Percentiles rank a stretch among this genome's conserved stretches.
phyloP scores from a whole-genome alignment of 129 eudicot genomes.

The Flaveria linearis region DNA sequence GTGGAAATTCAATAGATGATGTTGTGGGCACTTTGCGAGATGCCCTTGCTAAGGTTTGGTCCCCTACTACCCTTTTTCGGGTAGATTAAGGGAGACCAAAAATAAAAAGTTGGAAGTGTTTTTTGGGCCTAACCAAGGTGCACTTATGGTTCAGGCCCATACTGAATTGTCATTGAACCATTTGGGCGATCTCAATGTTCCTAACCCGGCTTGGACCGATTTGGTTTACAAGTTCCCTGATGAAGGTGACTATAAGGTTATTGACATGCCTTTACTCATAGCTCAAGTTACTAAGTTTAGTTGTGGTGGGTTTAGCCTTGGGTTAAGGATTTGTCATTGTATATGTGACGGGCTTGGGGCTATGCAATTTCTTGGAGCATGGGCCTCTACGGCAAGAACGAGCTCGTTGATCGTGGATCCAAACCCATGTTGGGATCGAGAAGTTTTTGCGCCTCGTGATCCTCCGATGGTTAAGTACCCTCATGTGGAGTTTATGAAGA shows the following conservation, averaged over 20 bases:
- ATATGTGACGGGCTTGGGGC: constrained; percentile 95
- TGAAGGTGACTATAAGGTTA: constrained; percentile 75
- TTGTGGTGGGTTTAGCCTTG: constrained; percentile 94
- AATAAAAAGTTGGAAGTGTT: constrained; percentile 78
- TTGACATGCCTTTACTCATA: constrained; percentile 86
- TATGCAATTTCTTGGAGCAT: constrained; percentile 82
- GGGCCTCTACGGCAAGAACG: constrained; percentile 72
- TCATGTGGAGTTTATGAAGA: constrained; percentile 72
- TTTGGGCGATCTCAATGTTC: constrained; percentile 68
- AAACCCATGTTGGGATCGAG: constrained; percentile 83
- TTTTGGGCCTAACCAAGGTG: constrained; percentile 82
- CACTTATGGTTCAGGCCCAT: constrained; percentile 68
- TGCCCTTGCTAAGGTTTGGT: constrained; percentile 72
- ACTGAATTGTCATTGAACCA: constrained; percentile 50
- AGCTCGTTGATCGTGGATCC: constrained; percentile 60
- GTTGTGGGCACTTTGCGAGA: constrained; percentile 42
- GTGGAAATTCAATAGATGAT: constrained; percentile 4
- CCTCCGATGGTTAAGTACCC: constrained; percentile 66
- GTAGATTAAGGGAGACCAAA: constrained; percentile 62
- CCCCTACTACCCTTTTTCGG: constrained; percentile 90
- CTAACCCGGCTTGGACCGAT: constrained; percentile 80
- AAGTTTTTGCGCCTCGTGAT: constrained; percentile 56
- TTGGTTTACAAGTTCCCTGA: constrained; percentile 63
- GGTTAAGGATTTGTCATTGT: constrained; percentile 89
- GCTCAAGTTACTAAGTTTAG: constrained; percentile 81